phyloP scores from a whole-genome alignment of 208 protist genomes.

The Novymonas esmeraldas region DNA sequence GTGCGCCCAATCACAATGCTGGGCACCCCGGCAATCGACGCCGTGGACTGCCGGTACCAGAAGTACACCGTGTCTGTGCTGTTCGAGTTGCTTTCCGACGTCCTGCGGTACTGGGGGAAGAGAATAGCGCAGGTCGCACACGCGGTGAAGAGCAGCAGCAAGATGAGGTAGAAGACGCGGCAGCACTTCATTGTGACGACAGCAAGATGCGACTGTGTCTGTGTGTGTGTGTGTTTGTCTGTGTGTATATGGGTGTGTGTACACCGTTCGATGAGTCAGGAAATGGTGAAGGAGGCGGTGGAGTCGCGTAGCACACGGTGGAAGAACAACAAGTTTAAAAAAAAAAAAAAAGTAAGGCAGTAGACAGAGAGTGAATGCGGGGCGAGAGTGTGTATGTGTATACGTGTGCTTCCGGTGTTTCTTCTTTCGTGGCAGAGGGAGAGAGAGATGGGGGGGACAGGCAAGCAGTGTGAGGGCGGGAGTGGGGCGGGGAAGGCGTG shows the following conservation, averaged over 20 bases:
- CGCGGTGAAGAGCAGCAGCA: constrained; percentile 23
- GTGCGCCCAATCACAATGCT: neutral
- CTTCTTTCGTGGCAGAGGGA: too few species aligned
- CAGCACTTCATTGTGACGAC: constrained; percentile 16
- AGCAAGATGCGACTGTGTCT: neutral
- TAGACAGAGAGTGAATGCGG: too few species aligned
- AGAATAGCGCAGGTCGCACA: constrained; percentile 20
- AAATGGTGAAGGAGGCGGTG: too few species aligned
- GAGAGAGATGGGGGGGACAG: too few species aligned
- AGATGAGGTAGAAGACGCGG: constrained; percentile 13
- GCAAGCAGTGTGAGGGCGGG: too few species aligned
- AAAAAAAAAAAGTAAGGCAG: too few species aligned
- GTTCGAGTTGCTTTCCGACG: neutral
- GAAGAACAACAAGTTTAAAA: too few species aligned
- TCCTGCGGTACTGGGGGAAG: constrained; percentile 18
- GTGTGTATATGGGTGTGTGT: neutral
- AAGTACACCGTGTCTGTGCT: constrained; percentile 8
- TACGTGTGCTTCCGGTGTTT: too few species aligned
- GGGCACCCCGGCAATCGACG: neutral
- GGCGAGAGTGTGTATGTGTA: too few species aligned
- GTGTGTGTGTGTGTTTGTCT: neutral
- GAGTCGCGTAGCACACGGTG: too few species aligned
- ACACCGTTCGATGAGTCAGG: too few species aligned
- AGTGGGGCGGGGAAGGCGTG: too few species aligned
- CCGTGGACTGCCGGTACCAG: constrained; percentile 20